phyloP scores from a whole-genome alignment of 2,329 filamentous ascomycete species.

The Aureobasidium sp. region DNA sequence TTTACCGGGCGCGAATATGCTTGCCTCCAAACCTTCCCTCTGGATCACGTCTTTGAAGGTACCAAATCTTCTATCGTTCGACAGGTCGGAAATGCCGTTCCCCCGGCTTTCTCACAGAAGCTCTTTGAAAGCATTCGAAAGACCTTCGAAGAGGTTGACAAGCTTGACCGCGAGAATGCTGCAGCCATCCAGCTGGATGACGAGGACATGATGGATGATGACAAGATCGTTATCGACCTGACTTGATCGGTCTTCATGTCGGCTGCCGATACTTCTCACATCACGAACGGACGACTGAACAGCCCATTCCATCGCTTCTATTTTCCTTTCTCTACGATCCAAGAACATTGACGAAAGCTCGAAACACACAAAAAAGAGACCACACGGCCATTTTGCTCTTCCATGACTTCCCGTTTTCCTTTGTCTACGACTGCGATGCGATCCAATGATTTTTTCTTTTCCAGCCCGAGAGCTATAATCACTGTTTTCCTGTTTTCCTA shows the following conservation, averaged over 20 bases:
- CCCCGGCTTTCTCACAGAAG: conserved; percentile 38
- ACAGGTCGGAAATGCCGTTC: conserved; percentile 79
- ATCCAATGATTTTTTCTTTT: too few relatives aligned
- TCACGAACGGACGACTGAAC: background rate
- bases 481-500: too few relatives aligned
- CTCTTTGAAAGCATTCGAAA: conserved; percentile 9
- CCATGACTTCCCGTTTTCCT: background rate
- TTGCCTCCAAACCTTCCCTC: conserved; percentile 60
- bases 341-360: background rate
- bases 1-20: conserved; percentile 63
- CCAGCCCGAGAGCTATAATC: too few relatives aligned
- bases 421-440: background rate
- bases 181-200: background rate
- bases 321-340: background rate
- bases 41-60: conserved; percentile 48
- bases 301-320: background rate
- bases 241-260: background rate
- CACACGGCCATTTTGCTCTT: background rate
- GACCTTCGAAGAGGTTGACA: conserved; percentile 2
- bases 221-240: background rate
- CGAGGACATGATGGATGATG: background rate
- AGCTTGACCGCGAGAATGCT: background rate
- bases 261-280: background rate
- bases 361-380: background rate
- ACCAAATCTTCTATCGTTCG: conserved; percentile 35